phyloP scores from a whole-genome alignment of 768 basidiomycete species.

The Roridomyces roridus region DNA sequence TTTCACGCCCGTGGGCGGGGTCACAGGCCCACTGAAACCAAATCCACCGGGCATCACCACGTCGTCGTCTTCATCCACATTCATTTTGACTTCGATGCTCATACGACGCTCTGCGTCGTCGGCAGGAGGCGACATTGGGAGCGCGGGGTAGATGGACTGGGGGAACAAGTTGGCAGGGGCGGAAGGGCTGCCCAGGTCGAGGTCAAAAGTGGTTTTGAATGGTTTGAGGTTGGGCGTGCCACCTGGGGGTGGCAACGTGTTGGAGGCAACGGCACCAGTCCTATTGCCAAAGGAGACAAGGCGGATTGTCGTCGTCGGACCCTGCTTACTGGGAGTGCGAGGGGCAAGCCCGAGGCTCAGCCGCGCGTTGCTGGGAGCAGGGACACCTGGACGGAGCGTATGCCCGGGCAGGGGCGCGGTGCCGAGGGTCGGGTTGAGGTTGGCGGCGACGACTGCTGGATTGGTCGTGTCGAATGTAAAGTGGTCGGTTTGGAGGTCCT shows the following conservation, averaged over 20 bases:
- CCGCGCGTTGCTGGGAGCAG: slow-evolving; percentile 65
- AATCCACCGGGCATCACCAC: slow-evolving; percentile 42
- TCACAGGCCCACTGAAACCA: slow-evolving; percentile 17
- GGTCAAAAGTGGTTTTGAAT: slow-evolving; percentile 70
- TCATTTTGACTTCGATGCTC: slow-evolving; percentile 24
- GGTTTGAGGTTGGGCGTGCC: slow-evolving; percentile 70
- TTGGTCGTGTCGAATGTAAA: slow-evolving; percentile 46
- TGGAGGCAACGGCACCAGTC: slow-evolving; percentile 25
- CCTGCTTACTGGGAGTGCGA: slow-evolving; percentile 36
- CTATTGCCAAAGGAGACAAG: slow-evolving; percentile 49
- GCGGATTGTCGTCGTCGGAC: slow-evolving; percentile 58
- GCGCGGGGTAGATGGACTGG: slow-evolving; percentile 15
- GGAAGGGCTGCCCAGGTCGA: slow-evolving; percentile 63
- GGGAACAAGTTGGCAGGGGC: slow-evolving; percentile 21
- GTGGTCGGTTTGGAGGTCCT: slow-evolving; percentile 49
- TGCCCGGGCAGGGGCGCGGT: slow-evolving; percentile 65
- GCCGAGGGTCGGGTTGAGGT: slow-evolving; percentile 35
- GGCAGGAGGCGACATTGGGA: slow-evolving; percentile 18
- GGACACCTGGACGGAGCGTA: slow-evolving; percentile 60
- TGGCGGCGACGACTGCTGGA: slow-evolving; percentile 30
- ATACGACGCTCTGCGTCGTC: slow-evolving; percentile 21
- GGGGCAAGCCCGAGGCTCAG: slow-evolving; percentile 63
- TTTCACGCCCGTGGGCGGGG: slow-evolving; percentile 25
- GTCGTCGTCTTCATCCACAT: slow-evolving; percentile 30
- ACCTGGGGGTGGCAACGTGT: slow-evolving; percentile 26